Base-by-base conservation (phyloP, 1,139 yeast genomes). In the Candida tropicalis region DNA sequence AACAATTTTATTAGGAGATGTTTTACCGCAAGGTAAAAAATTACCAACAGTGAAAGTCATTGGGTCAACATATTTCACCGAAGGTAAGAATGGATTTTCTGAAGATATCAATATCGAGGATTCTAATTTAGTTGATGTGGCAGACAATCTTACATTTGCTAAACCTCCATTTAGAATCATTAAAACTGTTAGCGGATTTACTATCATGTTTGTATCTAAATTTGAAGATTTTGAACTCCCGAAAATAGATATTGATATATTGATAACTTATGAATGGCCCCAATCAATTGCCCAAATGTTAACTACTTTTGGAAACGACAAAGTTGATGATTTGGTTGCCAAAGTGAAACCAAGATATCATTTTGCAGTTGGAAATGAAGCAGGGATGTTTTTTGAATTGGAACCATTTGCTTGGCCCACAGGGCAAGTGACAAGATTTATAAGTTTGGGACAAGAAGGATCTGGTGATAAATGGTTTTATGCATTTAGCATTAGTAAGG, bases 381-480 rank as follows among this genome's bases (percentile, higher is more conserved):
- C 59, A 1, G 82, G 82, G 0, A 65, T 66, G 31, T 82, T 75
- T 53, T 70, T 68, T 47, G 95, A 86, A 52, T 63, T 77, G 38
- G 63, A 67, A 8, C 85, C 90, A 0, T 85, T 84, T 52, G 55
- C 62, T 38, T 84, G 89, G 87, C 54, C 65, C 20, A 55, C 66
- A 23, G 65, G 61, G 0, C 52, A 50, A 4, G 42, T 73, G 1
- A 78, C 87, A 0, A 68, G 93, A 42, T 85, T 84, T 54, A 74
- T 86, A 17, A 83, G 89, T 57, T 59, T 86, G 39, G 85, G 79
- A 0, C 70, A 72, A 44, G 83, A 76, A 56, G 85, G 82, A 0
- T 65, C 77, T 9, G 75, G 74, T 0, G 66, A 65, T 2, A 82
- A 82, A 61, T 87, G 93, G 91, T 83, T 81, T 49, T 86, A 86